phyloP scores from a whole-genome alignment of 768 basidiomycete genomes.

The Rhodotorula paludigena region DNA sequence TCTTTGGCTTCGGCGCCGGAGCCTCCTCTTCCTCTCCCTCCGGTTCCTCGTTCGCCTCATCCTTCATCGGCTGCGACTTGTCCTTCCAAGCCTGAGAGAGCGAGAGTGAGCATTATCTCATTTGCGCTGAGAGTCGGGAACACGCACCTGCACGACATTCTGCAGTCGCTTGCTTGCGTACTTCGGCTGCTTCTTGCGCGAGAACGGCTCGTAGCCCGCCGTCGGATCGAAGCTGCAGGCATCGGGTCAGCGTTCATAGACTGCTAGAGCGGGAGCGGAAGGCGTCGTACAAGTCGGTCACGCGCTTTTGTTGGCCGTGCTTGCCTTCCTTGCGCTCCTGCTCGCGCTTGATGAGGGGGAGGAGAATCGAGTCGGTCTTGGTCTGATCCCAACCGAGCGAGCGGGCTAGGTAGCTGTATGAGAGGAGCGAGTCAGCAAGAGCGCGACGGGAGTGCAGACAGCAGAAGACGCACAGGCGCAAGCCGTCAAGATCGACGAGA shows the following conservation, averaged over 20 bases:
- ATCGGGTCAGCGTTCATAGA: not conserved
- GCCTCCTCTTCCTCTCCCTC: not conserved
- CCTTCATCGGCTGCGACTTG: constrained; percentile 12
- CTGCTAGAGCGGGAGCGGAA: not conserved
- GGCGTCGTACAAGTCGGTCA: constrained; percentile 28
- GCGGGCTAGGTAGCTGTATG: constrained; percentile 27
- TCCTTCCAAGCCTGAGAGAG: constrained; percentile 22
- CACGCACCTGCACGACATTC: constrained; percentile 36
- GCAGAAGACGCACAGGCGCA: constrained; percentile 61
- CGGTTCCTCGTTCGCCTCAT: constrained; percentile 4
- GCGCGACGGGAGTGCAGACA: too few species aligned
- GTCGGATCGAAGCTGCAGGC: constrained; percentile 29
- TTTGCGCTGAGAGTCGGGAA: not conserved
- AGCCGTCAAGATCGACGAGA: constrained; percentile 86
- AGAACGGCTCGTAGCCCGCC: constrained; percentile 22
- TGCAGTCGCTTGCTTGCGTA: constrained; percentile 38
- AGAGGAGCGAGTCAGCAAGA: not conserved
- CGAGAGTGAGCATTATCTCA: too few species aligned
- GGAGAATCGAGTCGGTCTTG: constrained; percentile 34
- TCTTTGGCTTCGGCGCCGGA: not conserved
- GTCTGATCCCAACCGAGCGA: constrained; percentile 36
- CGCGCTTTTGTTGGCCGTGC: constrained; percentile 2
- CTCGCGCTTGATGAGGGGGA: constrained; percentile 41
- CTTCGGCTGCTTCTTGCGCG: constrained; percentile 21
- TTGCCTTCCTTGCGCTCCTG: constrained; percentile 29